Evolutionary conservation across 1,284 basidiomycete genomes (phyloP).

Genomic region (Ustilago lituana): DNA sequence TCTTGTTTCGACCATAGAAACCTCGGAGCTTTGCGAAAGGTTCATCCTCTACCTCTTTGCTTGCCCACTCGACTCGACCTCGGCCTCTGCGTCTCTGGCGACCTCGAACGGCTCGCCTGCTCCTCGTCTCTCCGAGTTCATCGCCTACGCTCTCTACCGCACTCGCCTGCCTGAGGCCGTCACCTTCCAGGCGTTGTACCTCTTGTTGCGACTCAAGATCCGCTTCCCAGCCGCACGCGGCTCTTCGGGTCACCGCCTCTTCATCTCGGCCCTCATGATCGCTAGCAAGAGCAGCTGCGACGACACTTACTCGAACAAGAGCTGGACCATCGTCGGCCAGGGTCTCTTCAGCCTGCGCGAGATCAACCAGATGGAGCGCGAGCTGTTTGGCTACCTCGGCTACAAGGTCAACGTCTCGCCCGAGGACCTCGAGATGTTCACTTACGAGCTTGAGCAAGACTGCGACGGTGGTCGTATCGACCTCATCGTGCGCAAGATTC

Average conservation of each 20-base stretch:
- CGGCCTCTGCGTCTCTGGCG: slow-evolving; percentile 44
- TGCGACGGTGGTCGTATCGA: slow-evolving; percentile 37
- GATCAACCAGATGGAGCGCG: slow-evolving; percentile 68
- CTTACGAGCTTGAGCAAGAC: slow-evolving; percentile 52
- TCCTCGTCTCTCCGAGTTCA: slow-evolving; percentile 65
- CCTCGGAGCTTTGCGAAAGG: slow-evolving; percentile 58
- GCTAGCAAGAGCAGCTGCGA: slow-evolving; percentile 66
- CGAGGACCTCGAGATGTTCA: slow-evolving; percentile 60
- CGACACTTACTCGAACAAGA: slow-evolving; percentile 67
- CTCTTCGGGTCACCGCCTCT: slow-evolving; percentile 67
- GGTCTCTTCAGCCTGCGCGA: slow-evolving; percentile 65
- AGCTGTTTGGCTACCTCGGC: slow-evolving; percentile 66
- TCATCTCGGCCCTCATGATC: slow-evolving; percentile 67
- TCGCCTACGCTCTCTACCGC: slow-evolving; percentile 66
- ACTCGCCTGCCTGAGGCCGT: slow-evolving; percentile 64
- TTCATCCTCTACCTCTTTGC: slow-evolving; percentile 62
- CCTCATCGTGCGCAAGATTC: slow-evolving; percentile 36
- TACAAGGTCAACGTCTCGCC: slow-evolving; percentile 61
- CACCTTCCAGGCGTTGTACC: slow-evolving; percentile 62
- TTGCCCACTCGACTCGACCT: slow-evolving; percentile 62
- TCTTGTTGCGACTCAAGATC: slow-evolving; percentile 64
- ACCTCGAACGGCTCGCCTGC: slow-evolving; percentile 35
- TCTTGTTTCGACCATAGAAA: slow-evolving; percentile 20
- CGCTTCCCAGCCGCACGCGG: slow-evolving; percentile 66
- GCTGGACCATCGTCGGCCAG: slow-evolving; percentile 67